Evolutionary conservation across 345 rosid species (phyloP).

Genomic region (Syzygium aromaticum): DNA sequence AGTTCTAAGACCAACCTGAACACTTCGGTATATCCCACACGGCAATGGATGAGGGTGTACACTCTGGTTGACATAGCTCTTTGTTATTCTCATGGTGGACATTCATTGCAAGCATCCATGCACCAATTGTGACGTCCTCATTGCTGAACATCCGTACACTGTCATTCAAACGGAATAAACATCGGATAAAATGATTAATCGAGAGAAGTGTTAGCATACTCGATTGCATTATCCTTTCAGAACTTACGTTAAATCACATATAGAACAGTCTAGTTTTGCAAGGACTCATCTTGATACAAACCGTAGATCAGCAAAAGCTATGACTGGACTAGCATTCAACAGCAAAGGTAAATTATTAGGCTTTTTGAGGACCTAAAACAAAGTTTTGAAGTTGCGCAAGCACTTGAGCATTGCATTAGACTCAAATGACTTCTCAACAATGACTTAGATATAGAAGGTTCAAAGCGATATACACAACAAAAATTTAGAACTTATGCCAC

Average conservation of each 20-base stretch:
- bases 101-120: constrained; percentile 99
- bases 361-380: neutral
- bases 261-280: neutral
- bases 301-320: neutral
- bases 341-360: neutral
- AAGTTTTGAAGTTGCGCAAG: neutral
- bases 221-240: neutral
- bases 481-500: neutral
- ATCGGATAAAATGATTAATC: neutral
- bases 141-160: constrained; percentile 97
- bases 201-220: neutral
- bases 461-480: neutral
- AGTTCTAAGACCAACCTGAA: constrained; percentile 53
- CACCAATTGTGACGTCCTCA: constrained; percentile 91
- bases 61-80: constrained; percentile 59
- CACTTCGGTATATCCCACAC: constrained; percentile 95
- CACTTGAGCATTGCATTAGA: neutral
- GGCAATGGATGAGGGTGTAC: constrained; percentile 62
- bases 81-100: constrained; percentile 75
- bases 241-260: neutral
- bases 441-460: neutral
- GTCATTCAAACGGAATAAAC: constrained; percentile 5
- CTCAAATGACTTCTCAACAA: neutral
- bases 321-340: neutral
- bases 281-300: neutral